Evolutionary conservation across 768 basidiomycete genomes (phyloP), one percentile per base, ranked within the genome.

Genomic region (Mycena rosella): DNA sequence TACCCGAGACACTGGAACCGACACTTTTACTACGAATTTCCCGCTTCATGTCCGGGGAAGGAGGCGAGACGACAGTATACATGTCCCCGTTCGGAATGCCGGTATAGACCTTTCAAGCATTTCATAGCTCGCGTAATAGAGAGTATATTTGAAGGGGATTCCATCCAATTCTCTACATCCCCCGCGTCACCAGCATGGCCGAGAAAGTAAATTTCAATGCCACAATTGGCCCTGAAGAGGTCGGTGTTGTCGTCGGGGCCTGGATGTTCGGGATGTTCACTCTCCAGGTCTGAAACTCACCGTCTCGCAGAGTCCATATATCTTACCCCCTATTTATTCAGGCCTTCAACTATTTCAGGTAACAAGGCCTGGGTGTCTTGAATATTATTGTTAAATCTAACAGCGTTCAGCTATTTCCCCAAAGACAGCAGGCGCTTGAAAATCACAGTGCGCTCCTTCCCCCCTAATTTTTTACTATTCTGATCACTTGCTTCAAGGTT

Each of bases 211-310:
- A 63, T 34, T 63, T 63, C 61, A 63, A 63, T 22, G 61, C 61
- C 32, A 63, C 61, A 24, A 63, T 63, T 27, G 61, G 61, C 44
- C 61, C 61, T 27, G 61, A 63, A 26, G 61, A 63, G 27, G 61
- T 63, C 24, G 61, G 61, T 15, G 61, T 63, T 5, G 55, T 63
- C 24, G 61, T 63, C 53, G 61, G 61, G 7, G 61, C 52, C 22
- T 63, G 61, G 61, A 63, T 63, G 61, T 63, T 63, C 11, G 61
- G 61, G 8, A 63, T 63, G 22, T 54, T 55, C 53, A 63, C 61
- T 34, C 11, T 63, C 10, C 61, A 63, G 49, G 60, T 61, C 13
- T 22, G 47, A 30, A 13, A 3, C 14, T 5, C 10, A 45, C 2
- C 13, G 14, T 1, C 27, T n/a, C 18, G 6, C 27, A 5, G 5